Percentiles rank a stretch among this genome's conserved stretches.
These are phyloP conservation scores for Cryptococcus deneoformans DNA, from an alignment of 1,284 basidiomycete genomes.

Conservation along the genomic window DNA sequence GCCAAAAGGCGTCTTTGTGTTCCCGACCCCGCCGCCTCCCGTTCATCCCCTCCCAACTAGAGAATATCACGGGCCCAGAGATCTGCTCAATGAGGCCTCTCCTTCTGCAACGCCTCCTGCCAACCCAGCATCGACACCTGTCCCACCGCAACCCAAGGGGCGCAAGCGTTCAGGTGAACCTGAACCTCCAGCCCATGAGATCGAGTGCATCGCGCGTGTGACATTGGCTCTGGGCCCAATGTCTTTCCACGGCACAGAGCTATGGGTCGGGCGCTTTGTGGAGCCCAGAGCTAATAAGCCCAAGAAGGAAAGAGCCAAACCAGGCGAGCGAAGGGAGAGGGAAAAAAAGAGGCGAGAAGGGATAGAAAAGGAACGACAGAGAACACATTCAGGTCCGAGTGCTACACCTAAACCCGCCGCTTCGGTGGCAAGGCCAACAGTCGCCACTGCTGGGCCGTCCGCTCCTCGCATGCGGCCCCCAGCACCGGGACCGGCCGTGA, in stretches of 20 bases:
- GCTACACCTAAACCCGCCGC: background rate
- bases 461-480: background rate
- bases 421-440: background rate
- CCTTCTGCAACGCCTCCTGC: background rate
- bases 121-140: background rate
- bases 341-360: slow-evolving; percentile 4
- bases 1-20: slow-evolving; percentile 33
- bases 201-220: slow-evolving; percentile 41
- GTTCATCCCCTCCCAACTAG: slow-evolving; percentile 25
- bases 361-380: slow-evolving; percentile 2
- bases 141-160: background rate
- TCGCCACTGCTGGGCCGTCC: background rate
- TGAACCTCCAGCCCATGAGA: slow-evolving; percentile 42
- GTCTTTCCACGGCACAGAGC: slow-evolving; percentile 38
- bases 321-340: slow-evolving; percentile 10
- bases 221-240: slow-evolving; percentile 41
- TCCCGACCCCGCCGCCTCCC: slow-evolving; percentile 33
- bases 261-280: slow-evolving; percentile 46
- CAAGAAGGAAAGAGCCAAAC: background rate
- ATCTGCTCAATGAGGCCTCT: background rate
- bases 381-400: background rate
- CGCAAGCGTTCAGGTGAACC: slow-evolving; percentile 12
- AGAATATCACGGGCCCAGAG: slow-evolving; percentile 27
- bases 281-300: slow-evolving; percentile 21
- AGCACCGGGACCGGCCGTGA: background rate